A percentile compares a stretch with the other conserved stretches of the same genome.
phyloP scores from a whole-genome alignment of 129 eudicot species.

The Flaveria ramosissima region DNA sequence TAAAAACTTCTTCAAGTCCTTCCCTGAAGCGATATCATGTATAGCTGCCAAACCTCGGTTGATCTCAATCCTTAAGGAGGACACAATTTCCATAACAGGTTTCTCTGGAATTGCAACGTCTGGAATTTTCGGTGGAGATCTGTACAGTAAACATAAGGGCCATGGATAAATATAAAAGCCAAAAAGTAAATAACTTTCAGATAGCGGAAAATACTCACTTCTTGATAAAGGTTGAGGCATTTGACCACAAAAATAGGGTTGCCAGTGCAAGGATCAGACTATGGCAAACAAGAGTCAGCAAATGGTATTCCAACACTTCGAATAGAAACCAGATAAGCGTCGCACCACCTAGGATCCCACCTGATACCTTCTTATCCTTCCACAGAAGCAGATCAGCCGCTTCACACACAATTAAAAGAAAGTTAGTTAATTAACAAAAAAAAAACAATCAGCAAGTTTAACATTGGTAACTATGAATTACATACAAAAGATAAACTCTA shows the following conservation, averaged over 20 bases:
- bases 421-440: background rate
- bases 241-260: slow-evolving; percentile 81
- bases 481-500: slow-evolving; percentile 2
- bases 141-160: slow-evolving; percentile 22
- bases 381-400: slow-evolving; percentile 92
- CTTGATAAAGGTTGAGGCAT: slow-evolving; percentile 70
- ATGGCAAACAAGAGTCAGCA: slow-evolving; percentile 79
- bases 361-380: slow-evolving; percentile 87
- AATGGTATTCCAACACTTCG: slow-evolving; percentile 74
- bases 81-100: slow-evolving; percentile 54
- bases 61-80: slow-evolving; percentile 62
- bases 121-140: slow-evolving; percentile 85
- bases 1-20: slow-evolving; percentile 78
- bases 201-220: slow-evolving; percentile 52
- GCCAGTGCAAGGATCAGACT: slow-evolving; percentile 65
- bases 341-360: slow-evolving; percentile 68
- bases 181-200: background rate
- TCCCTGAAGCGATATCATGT: slow-evolving; percentile 73
- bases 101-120: slow-evolving; percentile 75
- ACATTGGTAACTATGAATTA: background rate
- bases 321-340: slow-evolving; percentile 80
- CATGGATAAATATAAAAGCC: background rate
- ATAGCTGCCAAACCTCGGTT: slow-evolving; percentile 56
- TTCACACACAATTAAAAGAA: slow-evolving; percentile 27
- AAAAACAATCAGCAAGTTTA: background rate